phyloP scores from a whole-genome alignment of 192 early-diverging fungal genomes.

The Coemansia sp. region DNA sequence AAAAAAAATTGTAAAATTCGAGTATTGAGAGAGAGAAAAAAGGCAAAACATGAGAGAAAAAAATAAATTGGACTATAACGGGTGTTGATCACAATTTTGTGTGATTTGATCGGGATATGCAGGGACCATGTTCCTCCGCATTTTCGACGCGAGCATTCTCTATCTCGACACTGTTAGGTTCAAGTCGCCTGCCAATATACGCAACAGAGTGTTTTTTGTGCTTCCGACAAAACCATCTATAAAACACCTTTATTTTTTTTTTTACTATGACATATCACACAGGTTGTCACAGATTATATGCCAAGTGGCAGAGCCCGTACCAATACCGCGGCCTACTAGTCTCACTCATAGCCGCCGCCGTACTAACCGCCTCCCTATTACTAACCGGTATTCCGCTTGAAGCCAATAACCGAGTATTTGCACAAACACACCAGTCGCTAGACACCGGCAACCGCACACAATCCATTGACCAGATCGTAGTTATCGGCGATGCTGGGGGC shows the following conservation, averaged over 20 bases:
- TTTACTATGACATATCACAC: neutral
- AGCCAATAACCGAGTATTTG: constrained; percentile 11
- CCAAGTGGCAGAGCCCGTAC: neutral
- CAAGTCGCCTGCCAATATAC: neutral
- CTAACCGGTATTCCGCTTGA: neutral
- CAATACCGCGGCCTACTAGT: neutral
- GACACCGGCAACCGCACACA: constrained; percentile 8
- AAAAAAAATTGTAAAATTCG: neutral
- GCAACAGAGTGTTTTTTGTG: neutral
- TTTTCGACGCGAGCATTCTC: neutral
- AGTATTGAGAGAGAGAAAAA: neutral
- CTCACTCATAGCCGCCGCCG: neutral
- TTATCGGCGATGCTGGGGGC: constrained; percentile 24
- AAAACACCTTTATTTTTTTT: neutral
- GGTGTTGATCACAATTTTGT: neutral
- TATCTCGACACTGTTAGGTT: neutral
- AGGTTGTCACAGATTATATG: neutral
- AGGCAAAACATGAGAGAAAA: neutral
- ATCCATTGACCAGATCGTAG: constrained; percentile 21
- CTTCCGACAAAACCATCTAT: neutral
- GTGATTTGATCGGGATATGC: neutral
- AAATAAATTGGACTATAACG: neutral
- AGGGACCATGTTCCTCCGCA: neutral
- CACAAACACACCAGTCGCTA: constrained; percentile 6
- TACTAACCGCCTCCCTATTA: constrained; percentile 13